Base-by-base conservation (phyloP, 1,284 basidiomycete species). In the Ganoderma leucocontextum region DNA sequence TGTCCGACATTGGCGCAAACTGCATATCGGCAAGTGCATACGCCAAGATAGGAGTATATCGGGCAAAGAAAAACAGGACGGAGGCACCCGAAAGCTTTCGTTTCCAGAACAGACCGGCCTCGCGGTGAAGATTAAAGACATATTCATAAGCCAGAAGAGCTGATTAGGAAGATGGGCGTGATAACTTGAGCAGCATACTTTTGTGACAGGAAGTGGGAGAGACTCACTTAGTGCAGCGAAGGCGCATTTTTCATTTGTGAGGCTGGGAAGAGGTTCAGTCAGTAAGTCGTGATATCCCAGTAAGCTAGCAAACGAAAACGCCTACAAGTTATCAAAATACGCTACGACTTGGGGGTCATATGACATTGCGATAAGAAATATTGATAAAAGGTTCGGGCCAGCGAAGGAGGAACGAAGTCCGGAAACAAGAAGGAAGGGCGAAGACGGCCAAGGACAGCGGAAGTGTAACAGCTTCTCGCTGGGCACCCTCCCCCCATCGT, bases 51-150 rank as follows among this genome's bases (percentile, higher is more conserved):
- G 44, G n/a, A 22, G 44, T 47, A 22, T 47, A 47, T 17, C 44
- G n/a, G 44, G 44, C 53, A n/a, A 17, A 57, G 29, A 57, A 57
- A 36, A 57, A 57, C 5, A 33, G 53, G 53, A 57, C 13, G 13
- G 53, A 57, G 53, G 53, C 53, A 35, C 44, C 44, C 8, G 44
- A 47, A 6, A 47, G 44, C 15, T 47, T 47, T 47, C n/a, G 44
- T 22, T 47, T 47, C 44, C 44, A 47, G n/a, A 47, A 47, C 44
- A 47, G 22, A 10, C 22, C n/a, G n/a, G n/a, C 44, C 44, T 47
- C 44, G 8, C 44, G 44, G n/a, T 47, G 44, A 47, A 47, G 4
- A 10, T 47, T 47, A 9, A 22, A 47, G 44, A 22, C n/a, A 10
- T 47, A 47, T 47, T 47, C 44, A 22, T 22, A 47, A 47, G 44